Conservation (phyloP, 2,329 filamentous ascomycete genomes). For the Pyricularia pennisetigena region DNA sequence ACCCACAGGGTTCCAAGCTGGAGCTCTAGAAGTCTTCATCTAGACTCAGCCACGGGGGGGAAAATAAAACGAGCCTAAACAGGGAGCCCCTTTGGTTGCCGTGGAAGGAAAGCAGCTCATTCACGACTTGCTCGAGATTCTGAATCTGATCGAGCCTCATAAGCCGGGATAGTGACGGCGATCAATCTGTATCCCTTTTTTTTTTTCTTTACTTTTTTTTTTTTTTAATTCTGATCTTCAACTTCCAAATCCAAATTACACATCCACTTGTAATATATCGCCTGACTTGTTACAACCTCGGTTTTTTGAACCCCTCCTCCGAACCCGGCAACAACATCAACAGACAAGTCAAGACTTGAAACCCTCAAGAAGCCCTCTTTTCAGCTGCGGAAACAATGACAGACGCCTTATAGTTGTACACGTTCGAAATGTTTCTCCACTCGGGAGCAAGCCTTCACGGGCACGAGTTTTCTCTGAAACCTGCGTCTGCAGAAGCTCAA, state of each 20-base stretch:
- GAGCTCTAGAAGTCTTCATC: background rate
- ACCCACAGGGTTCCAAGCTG: background rate
- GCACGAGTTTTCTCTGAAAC: constrained; percentile 43
- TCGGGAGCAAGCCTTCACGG: constrained; percentile 49
- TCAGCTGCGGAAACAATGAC: background rate
- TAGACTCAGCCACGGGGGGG: background rate
- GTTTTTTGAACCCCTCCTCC: background rate
- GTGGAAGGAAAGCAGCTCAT: background rate
- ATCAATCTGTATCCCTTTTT: no score
- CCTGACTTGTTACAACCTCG: background rate
- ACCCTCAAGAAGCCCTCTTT: background rate
- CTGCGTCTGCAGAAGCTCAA: constrained; percentile 20
- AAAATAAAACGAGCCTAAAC: background rate
- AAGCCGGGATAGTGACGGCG: background rate
- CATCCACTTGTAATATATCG: background rate
- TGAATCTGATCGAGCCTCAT: background rate
- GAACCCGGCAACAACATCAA: background rate
- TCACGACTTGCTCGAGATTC: background rate
- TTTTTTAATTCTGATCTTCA: no score
- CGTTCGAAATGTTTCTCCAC: constrained; percentile 44
- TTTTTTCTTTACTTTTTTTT: no score
- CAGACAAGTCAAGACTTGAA: no score
- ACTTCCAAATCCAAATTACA: background rate
- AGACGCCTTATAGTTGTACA: constrained; percentile 1
- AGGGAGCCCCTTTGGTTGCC: background rate